These are phyloP conservation scores for Hibiscus syriacus DNA, from an alignment of 345 rosid genomes.

Conservation along the genomic window DNA sequence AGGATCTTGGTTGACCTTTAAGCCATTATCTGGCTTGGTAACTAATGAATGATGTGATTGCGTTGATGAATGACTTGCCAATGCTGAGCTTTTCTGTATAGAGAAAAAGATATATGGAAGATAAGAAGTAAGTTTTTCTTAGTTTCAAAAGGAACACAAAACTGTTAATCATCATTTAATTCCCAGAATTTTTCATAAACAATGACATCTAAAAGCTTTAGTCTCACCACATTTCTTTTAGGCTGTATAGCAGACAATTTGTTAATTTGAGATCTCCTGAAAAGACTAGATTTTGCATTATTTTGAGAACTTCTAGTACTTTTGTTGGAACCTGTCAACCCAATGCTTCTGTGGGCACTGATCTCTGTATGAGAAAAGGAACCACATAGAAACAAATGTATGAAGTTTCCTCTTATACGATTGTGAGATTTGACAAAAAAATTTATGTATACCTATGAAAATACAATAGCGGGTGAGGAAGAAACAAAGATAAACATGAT, in stretches of 20 bases:
- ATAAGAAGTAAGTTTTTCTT: constrained; percentile 2
- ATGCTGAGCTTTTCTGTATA: constrained; percentile 36
- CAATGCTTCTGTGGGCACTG: constrained; percentile 35
- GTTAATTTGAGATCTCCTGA: constrained; percentile 29
- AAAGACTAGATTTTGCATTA: constrained; percentile 34
- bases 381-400: neutral
- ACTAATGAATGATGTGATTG: constrained; percentile 20
- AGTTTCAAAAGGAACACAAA: constrained; percentile 14
- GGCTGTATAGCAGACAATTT: constrained; percentile 41
- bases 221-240: constrained; percentile 56
- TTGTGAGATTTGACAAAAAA: neutral
- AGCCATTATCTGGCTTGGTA: constrained; percentile 23
- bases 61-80: constrained; percentile 27
- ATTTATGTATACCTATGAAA: neutral
- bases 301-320: constrained; percentile 20
- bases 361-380: constrained; percentile 29
- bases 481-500: neutral
- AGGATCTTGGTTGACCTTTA: constrained; percentile 27
- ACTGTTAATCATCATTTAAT: constrained; percentile 8
- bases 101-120: constrained; percentile 4
- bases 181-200: constrained; percentile 2
- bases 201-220: constrained; percentile 12
- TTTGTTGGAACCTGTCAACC: constrained; percentile 27
- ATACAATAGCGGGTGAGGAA: neutral
- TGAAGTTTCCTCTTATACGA: constrained; percentile 9